Evolutionary conservation across 495 filamentous ascomycete genomes (phyloP).

Genomic region (Hypoxylon lienhwacheense): DNA sequence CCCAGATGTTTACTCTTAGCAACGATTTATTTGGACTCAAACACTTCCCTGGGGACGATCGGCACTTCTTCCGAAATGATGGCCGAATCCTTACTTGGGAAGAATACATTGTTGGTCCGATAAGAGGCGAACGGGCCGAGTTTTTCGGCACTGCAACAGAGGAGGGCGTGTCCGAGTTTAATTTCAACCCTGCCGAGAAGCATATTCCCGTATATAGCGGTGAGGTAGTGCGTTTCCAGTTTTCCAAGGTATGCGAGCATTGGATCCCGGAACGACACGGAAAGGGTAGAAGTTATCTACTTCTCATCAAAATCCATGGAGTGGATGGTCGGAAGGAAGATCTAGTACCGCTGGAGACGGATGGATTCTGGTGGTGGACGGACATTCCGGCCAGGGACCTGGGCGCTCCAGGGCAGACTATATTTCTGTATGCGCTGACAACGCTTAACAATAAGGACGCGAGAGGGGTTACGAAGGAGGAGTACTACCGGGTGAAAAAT

Average conservation of each 20-base stretch:
- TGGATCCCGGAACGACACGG: constrained; percentile 72
- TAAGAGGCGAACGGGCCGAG: constrained; percentile 50
- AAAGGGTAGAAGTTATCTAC: constrained; percentile 61
- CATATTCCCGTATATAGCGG: constrained; percentile 57
- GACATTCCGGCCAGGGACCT: constrained; percentile 68
- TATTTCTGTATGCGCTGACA: constrained; percentile 63
- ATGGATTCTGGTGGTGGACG: constrained; percentile 72
- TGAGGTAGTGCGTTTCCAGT: constrained; percentile 68
- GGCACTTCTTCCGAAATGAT: constrained; percentile 66
- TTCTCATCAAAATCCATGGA: constrained; percentile 66
- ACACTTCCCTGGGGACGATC: constrained; percentile 74
- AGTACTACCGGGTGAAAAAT: constrained; percentile 64
- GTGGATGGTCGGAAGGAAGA: constrained; percentile 68
- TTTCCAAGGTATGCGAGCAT: constrained; percentile 73
- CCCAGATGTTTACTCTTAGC: constrained; percentile 71
- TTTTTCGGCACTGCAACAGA: constrained; percentile 56
- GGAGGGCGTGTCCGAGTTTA: constrained; percentile 64
- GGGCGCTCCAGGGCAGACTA: constrained; percentile 67
- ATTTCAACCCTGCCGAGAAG: constrained; percentile 61
- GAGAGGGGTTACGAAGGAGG: constrained; percentile 65
- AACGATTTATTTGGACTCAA: constrained; percentile 79
- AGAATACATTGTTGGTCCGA: constrained; percentile 66
- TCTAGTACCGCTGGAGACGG: constrained; percentile 63
- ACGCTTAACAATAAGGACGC: constrained; percentile 65
- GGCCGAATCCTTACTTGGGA: constrained; percentile 64